Base-by-base conservation (phyloP, 768 basidiomycete species). In the Asterophora lycoperdoides region DNA sequence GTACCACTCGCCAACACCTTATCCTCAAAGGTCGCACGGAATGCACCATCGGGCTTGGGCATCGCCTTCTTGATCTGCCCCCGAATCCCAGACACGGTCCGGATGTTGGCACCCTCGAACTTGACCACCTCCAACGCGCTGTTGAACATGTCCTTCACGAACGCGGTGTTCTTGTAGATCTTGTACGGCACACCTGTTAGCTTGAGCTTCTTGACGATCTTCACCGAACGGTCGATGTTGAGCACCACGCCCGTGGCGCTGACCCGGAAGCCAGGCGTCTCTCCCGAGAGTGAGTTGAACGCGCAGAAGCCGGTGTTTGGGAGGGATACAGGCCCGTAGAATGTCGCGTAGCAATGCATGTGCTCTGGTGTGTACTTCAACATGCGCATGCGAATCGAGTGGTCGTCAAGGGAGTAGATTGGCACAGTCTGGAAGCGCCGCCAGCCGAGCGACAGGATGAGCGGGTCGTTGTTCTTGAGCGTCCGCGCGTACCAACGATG, bases 351-450 rank as follows among this genome's bases (percentile, higher is more conserved):
- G 61, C 96, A 99, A 64, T 99, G 96, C 96, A 95, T 97, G 62
- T 99, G 96, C 69, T 99, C 96, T 0, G 96, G 96, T 0, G 96
- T 97, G 64, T 99, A 99, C 70, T 99, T 99, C 71, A 99, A 87
- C 86, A 98, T 89, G 30, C 96, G 91, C 85, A 97, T 96, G 14
- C 96, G 89, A 57, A 97, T 95, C 8, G 89, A 92, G 63, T 96
- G 94, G 67, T 99, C 96, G 64, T 99, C 96, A 17, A 99, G 73
- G 15, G 93, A 93, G 68, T 97, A 99, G 55, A 97, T 86, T 2
- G 96, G 96, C 5, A 95, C 74, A 0, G 81, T 87, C 66, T 99
- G 96, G 75, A 98, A 99, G 30, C 96, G 79, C 41, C 96, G 74
- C 96, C 96, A 99, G 14, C 96, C 96, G n/a, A 98, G 72, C 1